Evolutionary conservation across 1,284 basidiomycete genomes (phyloP), one percentile per base, ranked within the genome.

Genomic region (Ganoderma multipileum): DNA sequence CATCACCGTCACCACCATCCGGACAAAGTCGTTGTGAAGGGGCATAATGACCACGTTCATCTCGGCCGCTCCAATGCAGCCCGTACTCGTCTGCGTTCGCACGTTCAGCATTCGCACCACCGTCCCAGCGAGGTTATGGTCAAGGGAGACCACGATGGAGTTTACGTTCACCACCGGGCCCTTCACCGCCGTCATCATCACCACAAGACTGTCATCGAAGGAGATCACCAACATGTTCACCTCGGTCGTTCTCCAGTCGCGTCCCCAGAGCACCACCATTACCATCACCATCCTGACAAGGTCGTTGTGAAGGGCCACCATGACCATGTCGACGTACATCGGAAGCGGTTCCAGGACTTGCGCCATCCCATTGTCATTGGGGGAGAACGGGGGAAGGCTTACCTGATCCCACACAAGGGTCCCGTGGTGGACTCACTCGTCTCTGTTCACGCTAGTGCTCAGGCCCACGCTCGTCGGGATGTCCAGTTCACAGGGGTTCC

Each of bases 401-500:
- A 64, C 63, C 36, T 64, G 5, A 39, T 70, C 38, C n/a, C 44
- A 9, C 61, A 38, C 28, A 18, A 28, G 30, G 61, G n/a, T 9
- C 9, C 1, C 4, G 42, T 44, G 42, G 5, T 44, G 11, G 20
- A 11, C 36, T 28, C 47, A n/a, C 33, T 57, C 5, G 14, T 63
- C 11, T 23, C 23, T 28, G 12, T 61, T 55, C 38, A 33, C 14
- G 36, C 33, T 3, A 20, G n/a, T 36, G 38, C 11, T 6, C n/a
- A 23, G 23, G 5, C 69, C 11, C 28, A 72, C 58, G 39, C 67
- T 23, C 75, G 70, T 63, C 71, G 79, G 26, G 70, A 73, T 52
- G 61, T 39, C 1, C 50, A 60, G 59, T 33, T 33, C 3, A 58
- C 72, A 12, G 80, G 81, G 3, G 80, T 81, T 11, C 77, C 81